These are phyloP conservation scores for Sergeia podlipaevii DNA, from an alignment of 208 protist genomes.

Conservation along the genomic window DNA sequence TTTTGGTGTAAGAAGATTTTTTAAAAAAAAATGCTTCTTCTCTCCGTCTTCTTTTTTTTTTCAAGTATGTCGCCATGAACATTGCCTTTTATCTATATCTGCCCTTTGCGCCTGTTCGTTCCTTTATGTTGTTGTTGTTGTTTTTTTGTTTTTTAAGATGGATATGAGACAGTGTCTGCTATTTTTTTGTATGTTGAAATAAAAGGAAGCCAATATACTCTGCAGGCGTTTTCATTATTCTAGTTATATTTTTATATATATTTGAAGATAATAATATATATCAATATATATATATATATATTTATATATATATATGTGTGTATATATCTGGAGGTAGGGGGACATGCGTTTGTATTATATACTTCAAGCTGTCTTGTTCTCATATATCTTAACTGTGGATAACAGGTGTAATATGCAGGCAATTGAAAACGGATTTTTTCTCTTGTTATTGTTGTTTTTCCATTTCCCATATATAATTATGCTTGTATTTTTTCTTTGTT, in stretches of 20 bases:
- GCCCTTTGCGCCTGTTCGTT: no score
- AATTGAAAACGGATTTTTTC: no score
- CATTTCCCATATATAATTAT: no score
- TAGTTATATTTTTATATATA: background rate
- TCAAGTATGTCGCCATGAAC: no score
- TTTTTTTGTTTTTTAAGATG: background rate
- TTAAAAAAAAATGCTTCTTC: constrained; percentile 2
- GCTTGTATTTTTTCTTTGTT: no score
- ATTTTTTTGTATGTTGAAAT: background rate
- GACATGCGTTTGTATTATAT: no score
- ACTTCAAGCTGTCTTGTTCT: no score
- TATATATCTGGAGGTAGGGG: no score
- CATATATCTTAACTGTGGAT: no score
- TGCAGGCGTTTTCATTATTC: background rate
- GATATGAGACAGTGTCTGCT: background rate
- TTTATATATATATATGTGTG: constrained; percentile 5
- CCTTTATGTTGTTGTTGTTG: no score
- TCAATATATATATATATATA: background rate
- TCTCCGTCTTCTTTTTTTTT: constrained; percentile 6
- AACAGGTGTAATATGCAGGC: no score
- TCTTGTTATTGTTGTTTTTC: constrained; percentile 1
- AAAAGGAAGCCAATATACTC: background rate
- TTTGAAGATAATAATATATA: background rate
- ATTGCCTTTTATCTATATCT: background rate
- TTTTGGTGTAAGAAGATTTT: background rate